Percentiles rank a stretch among this genome's conserved stretches.
Conservation (phyloP, 2,329 filamentous ascomycete species). For the Pseudophaeomoniella oleicola region DNA sequence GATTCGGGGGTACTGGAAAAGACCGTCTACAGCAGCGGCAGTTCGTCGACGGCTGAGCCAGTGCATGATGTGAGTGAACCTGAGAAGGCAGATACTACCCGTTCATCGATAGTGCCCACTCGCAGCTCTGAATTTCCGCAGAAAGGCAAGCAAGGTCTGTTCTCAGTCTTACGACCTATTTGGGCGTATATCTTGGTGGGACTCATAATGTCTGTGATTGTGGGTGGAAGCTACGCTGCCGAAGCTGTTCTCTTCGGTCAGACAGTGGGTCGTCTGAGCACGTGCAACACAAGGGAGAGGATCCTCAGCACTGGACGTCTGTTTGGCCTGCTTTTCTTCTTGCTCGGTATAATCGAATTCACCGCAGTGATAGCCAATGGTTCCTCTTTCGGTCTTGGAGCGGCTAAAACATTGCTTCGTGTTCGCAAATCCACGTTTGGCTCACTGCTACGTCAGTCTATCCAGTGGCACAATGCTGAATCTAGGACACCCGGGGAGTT, state of each 20-base stretch:
- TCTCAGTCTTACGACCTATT: slow-evolving; percentile 28
- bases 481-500: slow-evolving; percentile 46
- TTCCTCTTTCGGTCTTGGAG: slow-evolving; percentile 41
- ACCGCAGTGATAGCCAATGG: slow-evolving; percentile 48
- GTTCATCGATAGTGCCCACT: not conserved
- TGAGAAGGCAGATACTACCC: not conserved
- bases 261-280: slow-evolving; percentile 41
- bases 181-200: slow-evolving; percentile 30
- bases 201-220: slow-evolving; percentile 35
- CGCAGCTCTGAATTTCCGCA: not conserved
- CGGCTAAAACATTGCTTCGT: slow-evolving; percentile 50
- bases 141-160: not conserved
- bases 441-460: slow-evolving; percentile 49
- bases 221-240: slow-evolving; percentile 43
- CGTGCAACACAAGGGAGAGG: slow-evolving; percentile 32
- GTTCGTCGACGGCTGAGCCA: not conserved
- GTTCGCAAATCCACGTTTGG: slow-evolving; percentile 51
- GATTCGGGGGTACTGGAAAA: too few species aligned
- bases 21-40: too few species aligned
- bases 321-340: slow-evolving; percentile 45
- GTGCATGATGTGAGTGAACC: not conserved
- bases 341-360: slow-evolving; percentile 45
- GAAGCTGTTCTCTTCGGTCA: slow-evolving; percentile 47
- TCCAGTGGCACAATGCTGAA: slow-evolving; percentile 57
- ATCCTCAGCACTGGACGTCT: slow-evolving; percentile 38